Evolutionary conservation across 2,329 filamentous ascomycete species (phyloP).

Genomic region (Pyrenochaeta sp.): DNA sequence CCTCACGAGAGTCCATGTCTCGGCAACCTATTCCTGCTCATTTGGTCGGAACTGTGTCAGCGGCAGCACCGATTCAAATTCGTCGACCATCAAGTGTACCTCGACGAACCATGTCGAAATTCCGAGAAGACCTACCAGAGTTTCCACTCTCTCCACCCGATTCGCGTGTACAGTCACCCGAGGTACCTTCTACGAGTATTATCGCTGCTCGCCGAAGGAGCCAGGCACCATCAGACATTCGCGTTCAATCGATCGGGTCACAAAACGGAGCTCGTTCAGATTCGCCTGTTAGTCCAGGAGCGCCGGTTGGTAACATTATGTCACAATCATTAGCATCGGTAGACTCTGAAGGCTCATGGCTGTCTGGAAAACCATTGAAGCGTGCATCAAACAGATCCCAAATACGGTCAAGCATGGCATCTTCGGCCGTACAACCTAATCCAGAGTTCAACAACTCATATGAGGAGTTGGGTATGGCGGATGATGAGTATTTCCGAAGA

Average conservation of each 20-base stretch:
- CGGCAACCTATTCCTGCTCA: conserved; percentile 61
- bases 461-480: conserved; percentile 70
- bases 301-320: conserved; percentile 51
- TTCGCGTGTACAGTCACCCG: conserved; percentile 80
- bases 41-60: conserved; percentile 50
- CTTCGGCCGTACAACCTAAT: conserved; percentile 50
- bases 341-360: conserved; percentile 95
- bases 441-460: conserved; percentile 67
- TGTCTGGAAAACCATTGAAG: conserved; percentile 74
- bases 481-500: conserved; percentile 77
- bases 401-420: conserved; percentile 57
- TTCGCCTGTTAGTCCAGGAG: conserved; percentile 50
- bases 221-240: conserved; percentile 44
- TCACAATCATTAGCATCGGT: conserved; percentile 92
- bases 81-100: conserved; percentile 65
- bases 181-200: conserved; percentile 59
- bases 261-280: conserved; percentile 46
- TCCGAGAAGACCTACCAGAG: conserved; percentile 90
- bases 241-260: conserved; percentile 33
- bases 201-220: conserved; percentile 52
- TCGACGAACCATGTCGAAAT: conserved; percentile 85
- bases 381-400: conserved; percentile 55
- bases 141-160: conserved; percentile 84
- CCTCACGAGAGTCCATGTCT: conserved; percentile 85
- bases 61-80: conserved; percentile 45